Evolutionary conservation across 2,329 filamentous ascomycete species (phyloP).

Genomic region (Talaromyces sp.): DNA sequence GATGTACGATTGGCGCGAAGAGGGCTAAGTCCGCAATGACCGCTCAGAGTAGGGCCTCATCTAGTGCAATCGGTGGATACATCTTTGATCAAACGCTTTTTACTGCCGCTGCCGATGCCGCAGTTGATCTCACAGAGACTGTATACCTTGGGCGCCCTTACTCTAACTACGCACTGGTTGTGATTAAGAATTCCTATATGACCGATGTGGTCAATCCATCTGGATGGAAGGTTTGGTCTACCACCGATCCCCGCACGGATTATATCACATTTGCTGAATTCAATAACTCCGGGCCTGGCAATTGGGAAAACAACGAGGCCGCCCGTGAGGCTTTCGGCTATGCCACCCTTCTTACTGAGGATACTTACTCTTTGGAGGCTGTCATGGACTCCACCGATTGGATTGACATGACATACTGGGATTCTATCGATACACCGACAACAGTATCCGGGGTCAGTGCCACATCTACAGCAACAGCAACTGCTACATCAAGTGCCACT

Average conservation of each 20-base stretch:
- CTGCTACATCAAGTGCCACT: conserved; percentile 25
- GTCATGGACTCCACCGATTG: conserved; percentile 42
- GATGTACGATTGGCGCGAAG: conserved; percentile 33
- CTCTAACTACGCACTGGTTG: conserved; percentile 20
- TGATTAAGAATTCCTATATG: conserved; percentile 23
- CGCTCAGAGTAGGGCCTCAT: conserved; percentile 22
- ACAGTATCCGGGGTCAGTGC: conserved; percentile 14
- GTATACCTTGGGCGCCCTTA: conserved; percentile 24
- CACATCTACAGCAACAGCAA: conserved; percentile 25
- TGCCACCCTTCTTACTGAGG: conserved; percentile 40
- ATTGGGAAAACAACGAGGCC: conserved; percentile 23
- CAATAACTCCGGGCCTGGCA: conserved; percentile 21
- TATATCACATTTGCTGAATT: conserved; percentile 21
- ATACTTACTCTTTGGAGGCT: conserved; percentile 33
- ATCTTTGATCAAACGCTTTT: conserved; percentile 33
- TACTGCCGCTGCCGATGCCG: conserved; percentile 26
- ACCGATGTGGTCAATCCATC: conserved; percentile 17
- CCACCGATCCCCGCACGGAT: conserved; percentile 27
- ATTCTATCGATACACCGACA: conserved; percentile 38
- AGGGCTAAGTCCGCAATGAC: conserved; percentile 27
- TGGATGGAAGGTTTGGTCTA: conserved; percentile 31
- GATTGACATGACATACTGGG: conserved; percentile 46
- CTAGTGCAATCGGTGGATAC: conserved; percentile 20
- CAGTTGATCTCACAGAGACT: conserved; percentile 16
- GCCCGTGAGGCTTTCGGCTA: conserved; percentile 40